Evolutionary conservation across 139 green algal species (phyloP), one percentile per base, ranked within the genome.

Genomic region (Trebouxia sp.): DNA sequence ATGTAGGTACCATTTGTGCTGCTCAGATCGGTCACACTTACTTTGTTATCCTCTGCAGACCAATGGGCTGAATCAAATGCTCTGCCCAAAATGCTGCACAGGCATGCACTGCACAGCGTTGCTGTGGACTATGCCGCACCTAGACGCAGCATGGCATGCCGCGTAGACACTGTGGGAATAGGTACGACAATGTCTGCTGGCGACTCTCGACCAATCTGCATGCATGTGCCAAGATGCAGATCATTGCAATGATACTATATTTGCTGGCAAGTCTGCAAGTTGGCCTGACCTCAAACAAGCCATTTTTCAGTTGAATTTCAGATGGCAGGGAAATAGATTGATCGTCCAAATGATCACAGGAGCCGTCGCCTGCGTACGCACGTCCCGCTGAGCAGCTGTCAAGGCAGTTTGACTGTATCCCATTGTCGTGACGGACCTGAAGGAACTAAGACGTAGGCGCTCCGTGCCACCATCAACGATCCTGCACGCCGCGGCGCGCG

Each of bases 1-100:
- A 94, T 41, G 74, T 84, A 91, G 20, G 90, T 92, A 43, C 90
- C 90, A 79, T 94, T 94, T 41, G 90, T 94, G 77, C 62, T 85
- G 48, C 82, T 81, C 15, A 94, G 82, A 62, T 94, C 90, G 15
- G 83, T 92, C 7, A 93, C 66, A 43, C 75, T 79, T 12, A 92
- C 50, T 20, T 67, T 65, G n/a, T 72, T 83, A 65, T 85, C 80
- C 35, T 78, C 77, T 86, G 82, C 76, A 85, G n/a, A n/a, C n/a
- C n/a, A n/a, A n/a, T n/a, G n/a, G n/a, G n/a, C n/a, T n/a, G n/a
- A n/a, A n/a, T n/a, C n/a, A n/a, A n/a, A n/a, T n/a, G n/a, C n/a
- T n/a, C n/a, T n/a, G n/a, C n/a, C n/a, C n/a, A n/a, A n/a, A n/a
- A n/a, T n/a, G n/a, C n/a, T n/a, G 22, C 17, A 74, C 1, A 37